Base-by-base conservation (phyloP, 257 asterid genomes). In the Nicotiana undulata region DNA sequence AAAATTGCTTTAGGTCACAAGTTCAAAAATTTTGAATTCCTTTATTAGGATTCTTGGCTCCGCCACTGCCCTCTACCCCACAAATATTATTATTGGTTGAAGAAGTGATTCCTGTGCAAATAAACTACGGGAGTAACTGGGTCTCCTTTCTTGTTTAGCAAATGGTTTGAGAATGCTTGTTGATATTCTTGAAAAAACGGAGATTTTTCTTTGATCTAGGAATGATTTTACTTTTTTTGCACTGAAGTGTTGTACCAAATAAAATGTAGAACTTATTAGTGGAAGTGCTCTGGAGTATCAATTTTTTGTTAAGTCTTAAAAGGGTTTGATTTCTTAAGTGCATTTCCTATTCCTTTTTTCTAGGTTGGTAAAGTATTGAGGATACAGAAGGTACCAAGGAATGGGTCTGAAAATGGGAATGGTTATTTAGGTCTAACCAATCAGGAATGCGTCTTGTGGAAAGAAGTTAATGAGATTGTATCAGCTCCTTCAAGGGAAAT, bases 341-440 rank as follows among this genome's bases (percentile, higher is more conserved):
- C 29, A 44, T 82, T 53, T 79, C 81, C 63, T 17, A 22, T 83
- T 78, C 52, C 44, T 60, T 75, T 55, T 79, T 22, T 83, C 29
- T 79, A 95, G 99, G 90, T 89, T 79, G 98, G 98, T 34, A 94
- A 96, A 89, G 90, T 94, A 29, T 85, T 96, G 85, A 85, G 99
- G 82, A 80, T 96, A 88, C 98, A 85, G 79, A 94, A 96, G 86
- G 79, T 86, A 81, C 80, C 93, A 72, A 92, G 81, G 76, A 83
- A 87, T 82, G 90, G 87, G 64, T 86, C 91, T 76, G 82, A 86
- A 81, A 26, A 75, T 20, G 91, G 83, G 87, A 90, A 85, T 87
- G 92, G 90, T 63, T 85, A 76, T 86, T 79, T 90, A 53, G 89
- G 89, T 76, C 84, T 93, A 80, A 88, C 91, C 63, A 85, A 81